These are phyloP conservation scores for Nematodospora anomalae DNA, from an alignment of 1,139 yeast species.

Conservation along the genomic window DNA sequence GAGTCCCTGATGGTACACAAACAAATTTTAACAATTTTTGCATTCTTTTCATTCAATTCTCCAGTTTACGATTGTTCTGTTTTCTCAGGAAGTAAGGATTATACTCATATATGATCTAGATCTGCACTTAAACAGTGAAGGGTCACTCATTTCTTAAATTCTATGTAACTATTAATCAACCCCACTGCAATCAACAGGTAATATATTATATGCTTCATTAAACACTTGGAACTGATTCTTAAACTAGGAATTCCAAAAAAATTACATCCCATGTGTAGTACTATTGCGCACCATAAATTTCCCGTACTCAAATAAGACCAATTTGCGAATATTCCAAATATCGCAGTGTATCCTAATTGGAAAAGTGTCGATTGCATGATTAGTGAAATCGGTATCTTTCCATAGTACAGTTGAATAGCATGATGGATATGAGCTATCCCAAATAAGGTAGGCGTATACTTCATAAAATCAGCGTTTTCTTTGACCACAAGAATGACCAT, in stretches of 20 bases:
- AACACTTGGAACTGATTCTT: conserved; percentile 17
- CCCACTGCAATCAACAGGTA: conserved; percentile 48
- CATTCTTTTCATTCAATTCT: too few relatives aligned
- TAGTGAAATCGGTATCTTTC: conserved; percentile 23
- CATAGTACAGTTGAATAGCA: conserved; percentile 53
- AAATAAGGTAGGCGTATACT: conserved; percentile 67
- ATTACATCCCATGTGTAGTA: conserved; percentile 76
- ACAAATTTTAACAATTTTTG: too few relatives aligned
- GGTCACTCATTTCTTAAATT: too few relatives aligned
- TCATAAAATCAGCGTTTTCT: conserved; percentile 10
- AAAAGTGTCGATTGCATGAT: conserved; percentile 46
- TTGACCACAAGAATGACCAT: conserved; percentile 37
- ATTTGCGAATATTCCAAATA: conserved; percentile 79
- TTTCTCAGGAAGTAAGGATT: too few relatives aligned
- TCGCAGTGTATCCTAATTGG: conserved; percentile 71
- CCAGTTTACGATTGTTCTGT: too few relatives aligned
- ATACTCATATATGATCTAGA: too few relatives aligned
- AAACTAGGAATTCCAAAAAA: conserved; percentile 71
- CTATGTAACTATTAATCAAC: conserved; percentile 4
- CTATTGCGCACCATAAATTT: conserved; percentile 61
- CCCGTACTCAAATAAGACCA: conserved; percentile 49
- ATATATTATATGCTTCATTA: conserved; percentile 29
- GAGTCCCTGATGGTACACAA: too few relatives aligned
- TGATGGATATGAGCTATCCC: conserved; percentile 95
- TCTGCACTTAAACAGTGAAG: too few relatives aligned